phyloP scores from a whole-genome alignment of 352 stramenopile genomes.

The Phytophthora meadii region DNA sequence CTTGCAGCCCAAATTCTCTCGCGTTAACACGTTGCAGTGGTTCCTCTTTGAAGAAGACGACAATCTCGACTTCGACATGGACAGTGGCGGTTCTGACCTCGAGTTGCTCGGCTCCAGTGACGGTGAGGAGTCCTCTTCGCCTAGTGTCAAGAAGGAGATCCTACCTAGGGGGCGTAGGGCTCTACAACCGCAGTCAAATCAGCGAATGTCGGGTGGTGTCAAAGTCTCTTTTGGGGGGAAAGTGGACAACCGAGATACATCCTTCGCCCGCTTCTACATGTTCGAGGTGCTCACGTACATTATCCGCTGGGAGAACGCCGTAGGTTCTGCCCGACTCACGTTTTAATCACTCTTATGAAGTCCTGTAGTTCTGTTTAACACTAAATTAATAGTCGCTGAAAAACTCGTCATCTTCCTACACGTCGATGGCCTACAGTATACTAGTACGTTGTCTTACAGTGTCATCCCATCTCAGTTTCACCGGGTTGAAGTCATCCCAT shows the following conservation, averaged over 20 bases:
- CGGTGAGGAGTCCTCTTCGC: slow-evolving; percentile 27
- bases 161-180: slow-evolving; percentile 17
- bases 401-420: too few species aligned
- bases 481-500: slow-evolving; percentile 19
- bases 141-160: slow-evolving; percentile 17
- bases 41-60: slow-evolving; percentile 42
- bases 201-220: slow-evolving; percentile 21
- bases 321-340: slow-evolving; percentile 43
- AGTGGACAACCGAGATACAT: slow-evolving; percentile 50
- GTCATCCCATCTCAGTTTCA: not conserved
- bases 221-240: slow-evolving; percentile 57
- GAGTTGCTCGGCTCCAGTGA: slow-evolving; percentile 44
- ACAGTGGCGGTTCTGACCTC: slow-evolving; percentile 44
- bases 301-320: slow-evolving; percentile 53
- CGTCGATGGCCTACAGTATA: too few species aligned
- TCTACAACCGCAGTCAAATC: slow-evolving; percentile 9
- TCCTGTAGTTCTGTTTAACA: slow-evolving; percentile 7
- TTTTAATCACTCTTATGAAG: slow-evolving; percentile 17
- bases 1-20: slow-evolving; percentile 45
- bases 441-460: too few species aligned
- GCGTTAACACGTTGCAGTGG: slow-evolving; percentile 59
- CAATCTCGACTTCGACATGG: slow-evolving; percentile 48
- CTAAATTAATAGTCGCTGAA: slow-evolving; percentile 24
- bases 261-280: slow-evolving; percentile 54
- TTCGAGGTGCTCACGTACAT: slow-evolving; percentile 62